Base-by-base conservation (phyloP, 768 basidiomycete species). In the Plicaturopsis crispa region DNA sequence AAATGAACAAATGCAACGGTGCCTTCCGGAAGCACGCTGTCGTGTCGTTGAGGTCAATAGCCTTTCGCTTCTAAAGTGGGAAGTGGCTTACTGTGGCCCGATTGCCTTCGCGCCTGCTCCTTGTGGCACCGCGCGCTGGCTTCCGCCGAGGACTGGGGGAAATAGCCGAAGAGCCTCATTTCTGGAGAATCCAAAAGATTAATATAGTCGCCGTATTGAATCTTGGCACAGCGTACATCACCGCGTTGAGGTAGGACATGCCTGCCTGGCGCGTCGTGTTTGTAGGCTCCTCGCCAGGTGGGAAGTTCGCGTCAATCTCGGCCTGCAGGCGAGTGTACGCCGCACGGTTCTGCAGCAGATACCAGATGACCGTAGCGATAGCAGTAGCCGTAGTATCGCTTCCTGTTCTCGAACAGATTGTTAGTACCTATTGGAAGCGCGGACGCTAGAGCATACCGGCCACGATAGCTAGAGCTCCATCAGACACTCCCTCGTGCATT, bases 151-250 rank as follows among this genome's bases (percentile, higher is more conserved):
- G 22, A 76, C 54, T 8, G 75, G 63, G 10, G 74, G 71, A 40
- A 63, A 64, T 14, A 76, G 55, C 26, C 74, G 65, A 20, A 77
- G 53, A 1, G 63, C 54, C 42, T 76, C 75, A 28, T 73, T 73
- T 43, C 74, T 75, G 41, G 31, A 34, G 33, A 21, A 39, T n/a
- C 6, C 24, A 32, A 37, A 12, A 40, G 12, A 26, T 28, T 14
- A 28, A 8, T 28, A 28, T 16, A 17, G 14, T 13, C 28, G 7
- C 11, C 16, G 17, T 11, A 23, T 6, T 3, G n/a, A 41, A 22
- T 23, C 31, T n/a, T n/a, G n/a, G n/a, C n/a, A n/a, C n/a, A n/a
- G 49, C 59, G 36, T 45, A 65, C 65, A 66, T 53, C 20, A 53
- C 55, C 28, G 54, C 62, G 37, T 59, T 65, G 32, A 67, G 41